Base-by-base conservation (phyloP, 768 basidiomycete genomes). In the Psilocybe cubensis region DNA sequence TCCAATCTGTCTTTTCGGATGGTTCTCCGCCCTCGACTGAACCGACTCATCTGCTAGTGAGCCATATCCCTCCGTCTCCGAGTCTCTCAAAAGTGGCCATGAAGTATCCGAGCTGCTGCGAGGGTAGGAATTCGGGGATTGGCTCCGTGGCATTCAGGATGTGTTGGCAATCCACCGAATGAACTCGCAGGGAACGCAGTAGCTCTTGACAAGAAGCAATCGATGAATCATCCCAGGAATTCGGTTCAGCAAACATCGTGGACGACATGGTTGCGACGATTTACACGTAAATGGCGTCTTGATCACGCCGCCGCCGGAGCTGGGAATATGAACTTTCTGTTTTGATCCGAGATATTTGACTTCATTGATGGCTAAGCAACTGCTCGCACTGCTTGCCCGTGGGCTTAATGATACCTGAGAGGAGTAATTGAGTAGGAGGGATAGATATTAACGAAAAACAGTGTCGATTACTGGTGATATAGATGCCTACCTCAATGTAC, bases 1-100 rank as follows among this genome's bases (percentile, higher is more conserved):
- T 5, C 63, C 63, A 45, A 67, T 63, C 29, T 62, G 63, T 20
- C 61, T 56, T 27, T 48, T 55, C 8, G 20, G 20, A 27, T 48
- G 45, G 14, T 14, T 12, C 35, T 10, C 27, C 20, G 11, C 20
- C 18, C 7, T 10, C 21, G 11, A 9, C n/a, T 6, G 35, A 38
- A n/a, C 35, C 5, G 35, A 12, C 3, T 48, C 49, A 23, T 14
- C 17, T 9, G 29, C 3, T 12, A n/a, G 4, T 14, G 56, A 31
- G 14, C 56, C 56, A 51, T 57, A 57, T 8, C 38, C 43, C 11
- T 49, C 17, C 6, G 38, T 7, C 7, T 27, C 23, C n/a, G 49
- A 41, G 29, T 23, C 9, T 3, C 35, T 35, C 23, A 57, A 23
- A 31, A 57, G 56, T 0, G 49, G 56, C 14, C 33, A n/a, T 12